Conservation (phyloP, 1,284 basidiomycete genomes). For the Golubevia pallescens region DNA sequence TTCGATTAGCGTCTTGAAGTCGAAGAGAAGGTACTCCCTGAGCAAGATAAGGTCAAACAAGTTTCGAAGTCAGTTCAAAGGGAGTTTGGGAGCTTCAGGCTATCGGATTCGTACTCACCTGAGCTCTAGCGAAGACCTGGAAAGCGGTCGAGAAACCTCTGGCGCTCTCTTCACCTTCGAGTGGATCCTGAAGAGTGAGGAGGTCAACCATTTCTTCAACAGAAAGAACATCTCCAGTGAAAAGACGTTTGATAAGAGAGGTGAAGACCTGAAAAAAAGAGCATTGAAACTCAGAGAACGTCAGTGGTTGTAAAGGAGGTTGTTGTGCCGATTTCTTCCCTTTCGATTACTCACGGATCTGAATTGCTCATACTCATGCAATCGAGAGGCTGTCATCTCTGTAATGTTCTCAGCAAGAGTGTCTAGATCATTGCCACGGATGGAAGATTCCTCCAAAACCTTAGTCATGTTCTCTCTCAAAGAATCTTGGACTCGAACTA, state of each 20-base stretch:
- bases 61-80: no score
- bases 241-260: not conserved
- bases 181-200: not conserved
- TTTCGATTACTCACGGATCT: not conserved
- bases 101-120: no score
- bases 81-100: no score
- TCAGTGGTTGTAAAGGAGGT: not conserved
- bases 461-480: not conserved
- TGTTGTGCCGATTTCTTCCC: no score
- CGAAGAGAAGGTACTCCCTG: no score
- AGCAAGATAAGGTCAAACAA: no score
- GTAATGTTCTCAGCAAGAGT: not conserved
- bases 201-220: not conserved
- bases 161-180: slow-evolving; percentile 7
- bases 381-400: not conserved
- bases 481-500: not conserved
- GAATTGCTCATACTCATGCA: not conserved
- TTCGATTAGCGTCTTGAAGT: slow-evolving; percentile 24
- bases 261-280: not conserved
- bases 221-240: not conserved
- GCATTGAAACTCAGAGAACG: not conserved
- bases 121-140: slow-evolving; percentile 37
- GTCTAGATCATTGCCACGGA: not conserved
- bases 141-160: slow-evolving; percentile 41
- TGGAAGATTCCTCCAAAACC: not conserved